A percentile compares a stretch with the other conserved stretches of the same genome.
Conservation (phyloP, 495 filamentous ascomycete species). For the Neurospora tetrasperma region DNA sequence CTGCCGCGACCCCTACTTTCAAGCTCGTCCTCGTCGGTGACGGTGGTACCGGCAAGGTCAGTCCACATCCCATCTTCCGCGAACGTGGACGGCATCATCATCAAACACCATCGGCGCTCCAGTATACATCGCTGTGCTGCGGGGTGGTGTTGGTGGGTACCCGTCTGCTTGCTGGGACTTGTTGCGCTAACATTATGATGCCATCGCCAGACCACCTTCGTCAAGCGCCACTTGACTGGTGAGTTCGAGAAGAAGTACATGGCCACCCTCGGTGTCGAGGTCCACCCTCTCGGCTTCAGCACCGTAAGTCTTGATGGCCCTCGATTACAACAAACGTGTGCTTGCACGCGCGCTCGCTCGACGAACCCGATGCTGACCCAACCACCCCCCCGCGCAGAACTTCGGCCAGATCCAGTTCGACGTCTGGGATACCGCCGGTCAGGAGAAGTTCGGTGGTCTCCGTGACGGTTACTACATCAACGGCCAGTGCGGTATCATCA, state of each 20-base stretch:
- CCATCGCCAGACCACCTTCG: constrained; percentile 81
- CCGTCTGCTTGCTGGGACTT: neutral
- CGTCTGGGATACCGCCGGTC: constrained; percentile 98
- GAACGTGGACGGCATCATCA: constrained; percentile 9
- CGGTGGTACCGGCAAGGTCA: constrained; percentile 98
- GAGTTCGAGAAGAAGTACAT: constrained; percentile 99
- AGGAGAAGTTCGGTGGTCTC: constrained; percentile 99
- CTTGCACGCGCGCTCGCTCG: constrained; percentile 3
- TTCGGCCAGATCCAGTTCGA: constrained; percentile 95
- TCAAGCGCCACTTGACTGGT: constrained; percentile 98
- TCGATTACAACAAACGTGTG: constrained; percentile 4
- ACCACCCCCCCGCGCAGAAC: constrained; percentile 50
- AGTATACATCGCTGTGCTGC: constrained; percentile 13
- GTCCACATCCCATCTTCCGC: constrained; percentile 2
- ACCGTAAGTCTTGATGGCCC: constrained; percentile 54
- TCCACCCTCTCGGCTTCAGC: constrained; percentile 88
- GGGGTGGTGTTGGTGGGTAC: constrained; percentile 13
- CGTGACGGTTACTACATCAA: constrained; percentile 99
- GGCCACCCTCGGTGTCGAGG: constrained; percentile 97
- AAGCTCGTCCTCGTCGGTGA: constrained; percentile 99
- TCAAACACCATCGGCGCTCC: constrained; percentile 1
- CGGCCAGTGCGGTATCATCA: constrained; percentile 99
- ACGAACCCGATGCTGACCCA: constrained; percentile 18
- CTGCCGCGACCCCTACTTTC: constrained; percentile 62
- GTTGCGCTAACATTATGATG: constrained; percentile 16